These are phyloP conservation scores for Dionaea muscipula DNA, from an alignment of 179 eudicot genomes.

Conservation along the genomic window DNA sequence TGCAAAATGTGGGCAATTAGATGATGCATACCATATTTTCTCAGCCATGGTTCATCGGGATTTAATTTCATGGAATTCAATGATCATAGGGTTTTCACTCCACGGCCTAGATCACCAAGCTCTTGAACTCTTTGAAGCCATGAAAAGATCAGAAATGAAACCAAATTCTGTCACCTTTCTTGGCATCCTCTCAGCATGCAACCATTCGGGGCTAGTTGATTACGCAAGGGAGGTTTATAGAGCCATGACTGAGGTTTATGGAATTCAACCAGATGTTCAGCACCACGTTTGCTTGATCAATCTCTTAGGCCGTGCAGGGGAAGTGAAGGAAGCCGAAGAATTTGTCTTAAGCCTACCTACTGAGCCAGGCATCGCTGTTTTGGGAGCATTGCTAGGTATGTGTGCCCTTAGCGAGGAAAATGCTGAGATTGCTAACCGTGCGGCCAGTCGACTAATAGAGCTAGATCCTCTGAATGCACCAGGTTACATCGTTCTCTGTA, in stretches of 20 bases:
- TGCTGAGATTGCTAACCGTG: conserved; percentile 18
- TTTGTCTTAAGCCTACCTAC: conserved; percentile 25
- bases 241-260: conserved; percentile 20
- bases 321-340: conserved; percentile 30
- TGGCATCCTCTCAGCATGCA: conserved; percentile 29
- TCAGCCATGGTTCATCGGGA: conserved; percentile 23
- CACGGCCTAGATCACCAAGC: conserved; percentile 27
- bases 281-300: conserved; percentile 29
- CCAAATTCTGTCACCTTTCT: conserved; percentile 32
- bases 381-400: conserved; percentile 38
- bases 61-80: conserved; percentile 35
- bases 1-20: conserved; percentile 33
- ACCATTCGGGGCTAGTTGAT: conserved; percentile 22
- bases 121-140: conserved; percentile 23
- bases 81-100: conserved; percentile 34
- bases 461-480: conserved; percentile 34
- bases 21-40: conserved; percentile 21
- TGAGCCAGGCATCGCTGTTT: conserved; percentile 21
- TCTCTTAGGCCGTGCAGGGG: conserved; percentile 33
- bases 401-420: conserved; percentile 28
- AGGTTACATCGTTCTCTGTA: conserved; percentile 28
- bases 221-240: conserved; percentile 20
- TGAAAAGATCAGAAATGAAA: conserved; percentile 15
- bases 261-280: conserved; percentile 17
- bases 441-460: conserved; percentile 20